These are phyloP conservation scores for Wickerhamiella domercqiae DNA, from an alignment of 805 yeast species.

Conservation along the genomic window DNA sequence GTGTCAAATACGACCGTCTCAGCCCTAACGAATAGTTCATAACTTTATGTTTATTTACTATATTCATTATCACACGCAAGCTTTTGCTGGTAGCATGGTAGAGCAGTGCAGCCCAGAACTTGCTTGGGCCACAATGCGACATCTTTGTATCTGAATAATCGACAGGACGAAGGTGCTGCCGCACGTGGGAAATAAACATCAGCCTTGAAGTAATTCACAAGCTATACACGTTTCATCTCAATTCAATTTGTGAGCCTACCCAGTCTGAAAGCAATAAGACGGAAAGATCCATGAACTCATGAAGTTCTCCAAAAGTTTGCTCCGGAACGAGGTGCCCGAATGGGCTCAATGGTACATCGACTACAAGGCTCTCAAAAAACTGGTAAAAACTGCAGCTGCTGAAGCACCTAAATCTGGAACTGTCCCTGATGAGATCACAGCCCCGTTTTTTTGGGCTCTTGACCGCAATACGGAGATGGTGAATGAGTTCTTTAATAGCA, in stretches of 20 bases:
- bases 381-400: conserved; percentile 46
- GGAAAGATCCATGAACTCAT: too few relatives aligned
- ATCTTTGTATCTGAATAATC: too few relatives aligned
- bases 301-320: conserved; percentile 28
- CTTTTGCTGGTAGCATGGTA: too few relatives aligned
- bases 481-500: conserved; percentile 59
- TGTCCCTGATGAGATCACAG: conserved; percentile 11
- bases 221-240: too few relatives aligned
- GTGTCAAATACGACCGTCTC: conserved; percentile 49
- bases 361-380: conserved; percentile 70
- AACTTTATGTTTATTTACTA: not conserved
- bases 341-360: conserved; percentile 75
- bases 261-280: too few relatives aligned
- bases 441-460: conserved; percentile 51
- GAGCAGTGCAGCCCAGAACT: too few relatives aligned
- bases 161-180: too few relatives aligned
- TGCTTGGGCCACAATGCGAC: too few relatives aligned
- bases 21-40: conserved; percentile 41
- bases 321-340: conserved; percentile 83
- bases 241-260: too few relatives aligned
- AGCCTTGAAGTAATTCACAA: too few relatives aligned
- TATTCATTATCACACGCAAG: not conserved
- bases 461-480: conserved; percentile 74
- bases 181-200: too few relatives aligned
- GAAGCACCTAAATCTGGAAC: not conserved